Base-by-base conservation (phyloP, 495 filamentous ascomycete species). In the Sabuloglossum arenarium region DNA sequence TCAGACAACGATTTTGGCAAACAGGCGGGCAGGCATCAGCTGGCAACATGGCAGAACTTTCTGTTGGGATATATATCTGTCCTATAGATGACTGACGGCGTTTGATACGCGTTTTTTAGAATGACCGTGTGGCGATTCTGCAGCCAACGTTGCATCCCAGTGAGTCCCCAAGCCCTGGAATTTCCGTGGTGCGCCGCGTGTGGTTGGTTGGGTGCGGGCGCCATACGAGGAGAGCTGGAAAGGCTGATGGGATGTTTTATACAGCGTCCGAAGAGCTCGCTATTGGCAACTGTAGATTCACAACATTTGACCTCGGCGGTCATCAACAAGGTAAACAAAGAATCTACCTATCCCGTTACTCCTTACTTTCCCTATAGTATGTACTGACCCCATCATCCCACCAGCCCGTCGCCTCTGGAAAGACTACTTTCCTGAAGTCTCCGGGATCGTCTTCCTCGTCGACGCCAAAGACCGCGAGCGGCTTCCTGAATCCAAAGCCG, bases 401-500 rank as follows among this genome's bases (percentile, higher is more conserved):
- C 39, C 62, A 91, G 91, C 90, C 55, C 89, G 93, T 52, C 88
- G 93, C 63, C 79, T 97, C 59, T 98, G 91, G 89, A 89, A 89
- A 64, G 91, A 98, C 66, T 93, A 93, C 70, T 94, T 97, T 82
- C 93, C 91, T 67, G 91, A 98, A 77, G 91, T 97, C 50, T 88
- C 80, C 67, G 91, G 90, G 54, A 93, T 95, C 63, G 91, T 98
- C 56, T 98, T 96, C 77, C 82, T 96, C 54, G 88, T 97, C 61
- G 93, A 97, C 68, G 88, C 93, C 60, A 93, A 93, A 72, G 93
- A 98, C 70, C 81, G 84, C 70, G 88, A 96, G 70, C 85, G 91
- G 58, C 82, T 98, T 63, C 70, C 78, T 61, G 93, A 98, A 71
- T 83, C 88, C 64, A 97, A 97, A 75, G 88, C 82, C 62, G 93